Evolutionary conservation across 2,329 filamentous ascomycete genomes (phyloP).

Genomic region (Sphaerostilbella broomeana): DNA sequence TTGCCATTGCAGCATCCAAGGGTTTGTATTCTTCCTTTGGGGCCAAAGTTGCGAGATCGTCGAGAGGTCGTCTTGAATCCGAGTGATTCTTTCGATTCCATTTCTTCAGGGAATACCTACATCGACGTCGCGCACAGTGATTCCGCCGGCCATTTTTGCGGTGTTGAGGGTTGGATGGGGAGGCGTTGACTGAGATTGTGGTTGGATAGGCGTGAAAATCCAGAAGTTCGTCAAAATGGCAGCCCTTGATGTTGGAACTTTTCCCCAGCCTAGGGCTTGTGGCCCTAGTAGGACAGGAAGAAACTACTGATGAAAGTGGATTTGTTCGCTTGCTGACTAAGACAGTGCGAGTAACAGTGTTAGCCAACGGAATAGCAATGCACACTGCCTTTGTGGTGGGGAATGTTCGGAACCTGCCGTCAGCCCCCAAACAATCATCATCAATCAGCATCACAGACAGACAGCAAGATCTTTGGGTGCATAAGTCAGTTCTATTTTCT

Average conservation of each 20-base stretch:
- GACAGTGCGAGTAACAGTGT: no score
- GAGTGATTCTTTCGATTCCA: constrained; percentile 6
- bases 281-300: constrained; percentile 23
- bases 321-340: no score
- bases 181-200: constrained; percentile 19
- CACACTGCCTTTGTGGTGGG: not conserved
- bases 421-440: not conserved
- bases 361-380: no score
- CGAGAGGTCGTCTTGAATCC: constrained; percentile 13
- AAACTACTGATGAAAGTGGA: not conserved
- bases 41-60: constrained; percentile 17
- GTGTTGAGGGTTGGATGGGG: constrained; percentile 32
- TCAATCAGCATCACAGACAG: not conserved
- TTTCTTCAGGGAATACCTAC: constrained; percentile 47
- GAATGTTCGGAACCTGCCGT: not conserved
- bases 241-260: constrained; percentile 22
- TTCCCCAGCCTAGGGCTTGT: constrained; percentile 27
- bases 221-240: constrained; percentile 20
- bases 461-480: no score
- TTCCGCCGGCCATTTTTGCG: constrained; percentile 72
- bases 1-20: constrained; percentile 11
- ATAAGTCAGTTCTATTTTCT: no score
- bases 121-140: constrained; percentile 80
- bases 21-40: constrained; percentile 12
- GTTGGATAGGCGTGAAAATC: no score